Evolutionary conservation across 2,329 filamentous ascomycete species (phyloP).

Genomic region (Colletotrichum falcatum): DNA sequence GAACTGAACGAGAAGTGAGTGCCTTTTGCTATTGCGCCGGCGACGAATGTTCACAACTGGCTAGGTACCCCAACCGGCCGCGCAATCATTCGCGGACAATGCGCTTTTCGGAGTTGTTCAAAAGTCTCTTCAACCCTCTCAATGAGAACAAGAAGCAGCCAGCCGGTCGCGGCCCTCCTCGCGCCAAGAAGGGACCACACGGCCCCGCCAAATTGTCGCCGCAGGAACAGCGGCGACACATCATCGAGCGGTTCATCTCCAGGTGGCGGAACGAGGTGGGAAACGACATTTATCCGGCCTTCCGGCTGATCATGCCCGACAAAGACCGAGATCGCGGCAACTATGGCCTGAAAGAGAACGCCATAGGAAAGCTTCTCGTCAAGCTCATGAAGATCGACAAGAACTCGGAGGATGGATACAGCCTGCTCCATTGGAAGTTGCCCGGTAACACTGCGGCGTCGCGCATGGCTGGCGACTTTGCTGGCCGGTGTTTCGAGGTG

Average conservation of each 20-base stretch:
- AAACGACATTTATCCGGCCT: conserved; percentile 90
- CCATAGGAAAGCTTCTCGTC: conserved; percentile 90
- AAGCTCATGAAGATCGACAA: conserved; percentile 93
- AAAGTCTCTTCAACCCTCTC: conserved; percentile 83
- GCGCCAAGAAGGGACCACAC: conserved; percentile 70
- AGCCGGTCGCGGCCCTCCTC: conserved; percentile 63
- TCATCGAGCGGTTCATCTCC: conserved; percentile 88
- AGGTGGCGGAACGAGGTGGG: conserved; percentile 91
- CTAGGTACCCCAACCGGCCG: conserved; percentile 85
- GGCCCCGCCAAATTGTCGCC: conserved; percentile 72
- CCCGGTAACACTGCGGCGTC: conserved; percentile 75
- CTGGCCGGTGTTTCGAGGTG: conserved; percentile 87
- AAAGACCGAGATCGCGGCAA: conserved; percentile 93
- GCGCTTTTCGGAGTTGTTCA: conserved; percentile 83
- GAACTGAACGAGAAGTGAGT: conserved; percentile 60
- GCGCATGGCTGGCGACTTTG: conserved; percentile 88
- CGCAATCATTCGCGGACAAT: conserved; percentile 83
- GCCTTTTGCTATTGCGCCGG: not conserved
- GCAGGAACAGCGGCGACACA: conserved; percentile 81
- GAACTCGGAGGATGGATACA: conserved; percentile 88
- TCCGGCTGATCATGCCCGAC: conserved; percentile 91
- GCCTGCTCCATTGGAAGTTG: conserved; percentile 90
- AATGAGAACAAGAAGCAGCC: conserved; percentile 84
- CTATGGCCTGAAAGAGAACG: conserved; percentile 94
- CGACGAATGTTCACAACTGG: conserved; percentile 32